Conservation (phyloP, 169 alveolate genomes). For the Toxoplasma gondii region DNA sequence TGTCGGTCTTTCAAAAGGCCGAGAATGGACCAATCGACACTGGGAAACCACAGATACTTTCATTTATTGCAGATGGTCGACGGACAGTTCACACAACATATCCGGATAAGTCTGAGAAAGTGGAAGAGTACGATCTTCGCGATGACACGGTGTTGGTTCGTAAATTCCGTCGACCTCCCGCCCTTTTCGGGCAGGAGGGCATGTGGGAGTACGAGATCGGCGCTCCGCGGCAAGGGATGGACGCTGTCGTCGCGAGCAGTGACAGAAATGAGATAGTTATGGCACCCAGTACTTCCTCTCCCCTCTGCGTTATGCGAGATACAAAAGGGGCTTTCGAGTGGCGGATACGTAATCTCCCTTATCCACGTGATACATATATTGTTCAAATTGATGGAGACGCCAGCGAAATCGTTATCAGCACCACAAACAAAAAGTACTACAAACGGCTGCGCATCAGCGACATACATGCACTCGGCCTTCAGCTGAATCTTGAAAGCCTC, state of each 20-base stretch:
- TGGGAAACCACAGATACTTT: neutral
- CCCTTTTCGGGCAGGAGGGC: constrained; percentile 78
- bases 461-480: constrained; percentile 74
- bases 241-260: constrained; percentile 70
- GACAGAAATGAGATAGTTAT: constrained; percentile 73
- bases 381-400: constrained; percentile 81
- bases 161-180: constrained; percentile 71
- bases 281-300: constrained; percentile 83
- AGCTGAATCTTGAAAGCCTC: constrained; percentile 76
- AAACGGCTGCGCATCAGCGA: constrained; percentile 86
- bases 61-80: constrained; percentile 37
- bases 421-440: constrained; percentile 86
- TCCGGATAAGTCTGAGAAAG: constrained; percentile 83
- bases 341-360: constrained; percentile 86
- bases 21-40: neutral
- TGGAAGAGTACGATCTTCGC: constrained; percentile 86
- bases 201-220: constrained; percentile 85
- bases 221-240: constrained; percentile 69
- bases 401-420: constrained; percentile 83
- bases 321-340: constrained; percentile 80
- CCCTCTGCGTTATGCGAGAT: constrained; percentile 20
- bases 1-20: neutral
- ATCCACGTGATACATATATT: constrained; percentile 81
- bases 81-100: constrained; percentile 79
- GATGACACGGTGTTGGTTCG: constrained; percentile 80